Base-by-base conservation (phyloP, 495 filamentous ascomycete genomes). In the Penicillium paxilli region DNA sequence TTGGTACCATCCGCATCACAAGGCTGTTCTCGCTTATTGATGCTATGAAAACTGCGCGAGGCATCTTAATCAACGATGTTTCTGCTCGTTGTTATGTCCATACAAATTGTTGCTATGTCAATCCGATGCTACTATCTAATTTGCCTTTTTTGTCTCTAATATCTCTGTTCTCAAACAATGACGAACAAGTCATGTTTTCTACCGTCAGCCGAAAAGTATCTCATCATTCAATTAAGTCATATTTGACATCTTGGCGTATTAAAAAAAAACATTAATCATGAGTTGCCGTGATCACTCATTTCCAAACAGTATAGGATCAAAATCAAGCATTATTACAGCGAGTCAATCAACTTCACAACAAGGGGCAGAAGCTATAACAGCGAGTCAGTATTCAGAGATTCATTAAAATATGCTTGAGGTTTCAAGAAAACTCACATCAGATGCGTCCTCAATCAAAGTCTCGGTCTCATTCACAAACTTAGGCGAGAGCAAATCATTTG, bases 401-500 rank as follows among this genome's bases (percentile, higher is more conserved):
- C n/a, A n/a, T n/a, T n/a, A n/a, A n/a, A n/a, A n/a, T n/a, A n/a
- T n/a, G n/a, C n/a, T n/a, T n/a, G n/a, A n/a, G n/a, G n/a, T n/a
- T n/a, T n/a, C n/a, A n/a, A 40, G 33, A 19, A 12, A 47, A 58
- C 74, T 67, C 71, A 80, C 77, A 60, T 77, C 73, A 45, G 77
- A 76, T 49, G 71, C 75, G 59, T 80, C 77, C 42, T 75, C 76
- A 59, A 81, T 77, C 46, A 74, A 55, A 12, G 65, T 61, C 26
- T 74, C 66, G 7, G 78, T 78, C 60, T 79, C 71, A 47, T 77
- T 72, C 45, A 80, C 64, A 21, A 77, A 77, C 35, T 65, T 69
- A 1, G 61, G 33, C 57, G 74, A 74, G 16, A 81, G 57, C 5
- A 81, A 67, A 10, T 67, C 57, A 26, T 67, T 57, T 19, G 73